Evolutionary conservation across 768 basidiomycete species (phyloP), one percentile per base, ranked within the genome.

Genomic region (Hysterangium stoloniferum): DNA sequence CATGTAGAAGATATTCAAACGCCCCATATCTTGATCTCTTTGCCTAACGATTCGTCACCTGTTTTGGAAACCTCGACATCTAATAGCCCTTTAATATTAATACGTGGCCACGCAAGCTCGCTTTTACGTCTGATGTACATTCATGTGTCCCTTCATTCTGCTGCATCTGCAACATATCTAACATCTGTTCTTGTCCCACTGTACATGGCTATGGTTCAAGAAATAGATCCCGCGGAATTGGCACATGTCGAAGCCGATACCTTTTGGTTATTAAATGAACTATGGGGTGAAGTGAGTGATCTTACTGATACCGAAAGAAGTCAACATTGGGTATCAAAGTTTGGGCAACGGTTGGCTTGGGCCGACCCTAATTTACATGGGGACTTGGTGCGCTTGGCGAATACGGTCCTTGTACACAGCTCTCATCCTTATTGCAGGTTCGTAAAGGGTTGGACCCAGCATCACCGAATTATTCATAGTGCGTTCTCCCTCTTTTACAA

Each of bases 401-500:
- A 12, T 20, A 32, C 35, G 3, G 17, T 25, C 20, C 29, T 13
- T n/a, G 24, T 12, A 27, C 22, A 54, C 5, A 29, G 25, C 1
- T 12, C 29, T 55, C 17, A 52, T 28, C 17, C 27, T 33, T 42
- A 52, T 17, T 35, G 28, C 55, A 89, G 86, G 70, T 75, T 59
- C 62, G 64, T 8, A 79, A 78, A 55, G 82, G 85, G 1, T 68
- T 90, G 6, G 81, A 85, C 59, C 86, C 86, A 19, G 65, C 72
- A 24, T 66, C 82, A 24, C 86, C 86, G 2, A 85, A 89, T 66
- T 89, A 86, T 63, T 86, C 86, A 42, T 83, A 82, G 86, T 88
- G 65, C 55, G 86, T 36, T 66, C 17, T 37, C 38, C 33, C 33
- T 44, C 48, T 40, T 37, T 35, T 17, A 35, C 40, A 45, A 32